A percentile compares a stretch with the other conserved stretches of the same genome.
Evolutionary conservation across 306 rosid genomes (phyloP).

Genomic region (Hippophae rhamnoides): DNA sequence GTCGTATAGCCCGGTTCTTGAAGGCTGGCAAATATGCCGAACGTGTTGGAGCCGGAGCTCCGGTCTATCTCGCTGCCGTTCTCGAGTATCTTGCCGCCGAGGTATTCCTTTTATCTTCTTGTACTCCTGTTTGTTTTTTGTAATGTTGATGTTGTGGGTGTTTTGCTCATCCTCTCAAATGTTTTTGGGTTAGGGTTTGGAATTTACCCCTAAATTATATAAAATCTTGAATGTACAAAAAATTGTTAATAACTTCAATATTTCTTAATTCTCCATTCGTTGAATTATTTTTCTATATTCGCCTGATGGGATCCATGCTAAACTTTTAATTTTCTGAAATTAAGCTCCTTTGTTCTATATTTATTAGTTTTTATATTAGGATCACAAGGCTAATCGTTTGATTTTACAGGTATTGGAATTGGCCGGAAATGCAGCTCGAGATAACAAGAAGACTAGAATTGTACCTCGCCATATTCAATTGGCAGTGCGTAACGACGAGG

Average conservation of each 20-base stretch:
- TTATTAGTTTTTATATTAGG: no score
- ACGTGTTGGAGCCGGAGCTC: constrained; percentile 91
- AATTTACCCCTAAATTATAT: not conserved
- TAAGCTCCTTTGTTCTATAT: no score
- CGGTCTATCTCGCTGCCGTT: constrained; percentile 85
- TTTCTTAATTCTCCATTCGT: no score
- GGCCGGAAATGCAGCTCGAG: constrained; percentile 91
- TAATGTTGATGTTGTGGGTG: no score
- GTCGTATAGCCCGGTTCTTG: constrained; percentile 80
- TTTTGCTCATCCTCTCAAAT: not conserved
- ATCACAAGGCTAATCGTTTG: not conserved
- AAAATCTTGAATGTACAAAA: not conserved
- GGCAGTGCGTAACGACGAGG: constrained; percentile 77
- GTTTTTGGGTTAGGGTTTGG: constrained; percentile 55
- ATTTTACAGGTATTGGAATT: constrained; percentile 60
- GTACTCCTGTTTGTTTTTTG: not conserved
- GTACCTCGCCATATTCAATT: constrained; percentile 84
- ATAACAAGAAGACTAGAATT: constrained; percentile 86
- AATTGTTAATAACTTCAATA: no score
- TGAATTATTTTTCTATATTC: no score
- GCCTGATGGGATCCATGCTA: no score
- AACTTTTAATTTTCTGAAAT: no score
- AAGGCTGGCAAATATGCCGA: constrained; percentile 91
- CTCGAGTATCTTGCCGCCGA: constrained; percentile 90
- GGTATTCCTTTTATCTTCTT: constrained; percentile 22